These are phyloP conservation scores for Cyclocybe aegerita DNA, from an alignment of 768 basidiomycete species.

Conservation along the genomic window DNA sequence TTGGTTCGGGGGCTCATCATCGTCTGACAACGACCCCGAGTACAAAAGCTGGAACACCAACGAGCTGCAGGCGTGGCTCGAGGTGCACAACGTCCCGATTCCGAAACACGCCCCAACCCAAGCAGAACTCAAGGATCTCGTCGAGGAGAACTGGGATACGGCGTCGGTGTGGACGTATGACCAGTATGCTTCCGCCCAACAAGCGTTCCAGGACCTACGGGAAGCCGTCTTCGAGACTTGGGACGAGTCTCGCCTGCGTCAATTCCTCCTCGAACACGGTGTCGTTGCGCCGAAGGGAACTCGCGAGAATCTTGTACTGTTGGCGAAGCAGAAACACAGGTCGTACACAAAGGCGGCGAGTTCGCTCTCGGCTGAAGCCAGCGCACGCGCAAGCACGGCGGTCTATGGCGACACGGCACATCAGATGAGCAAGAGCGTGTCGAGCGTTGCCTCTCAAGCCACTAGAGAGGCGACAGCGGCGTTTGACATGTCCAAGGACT, in stretches of 20 bases:
- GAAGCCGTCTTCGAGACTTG: conserved; percentile 73
- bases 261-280: conserved; percentile 86
- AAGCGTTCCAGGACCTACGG: conserved; percentile 56
- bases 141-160: conserved; percentile 62
- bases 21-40: conserved; percentile 21
- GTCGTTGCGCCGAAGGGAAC: conserved; percentile 80
- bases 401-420: conserved; percentile 44
- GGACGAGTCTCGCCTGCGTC: conserved; percentile 80
- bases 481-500: conserved; percentile 79
- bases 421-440: conserved; percentile 38
- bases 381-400: conserved; percentile 46
- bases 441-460: conserved; percentile 31
- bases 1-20: conserved; percentile 48
- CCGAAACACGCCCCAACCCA: conserved; percentile 45
- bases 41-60: conserved; percentile 59
- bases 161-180: conserved; percentile 58
- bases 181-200: conserved; percentile 63
- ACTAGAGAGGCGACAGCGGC: conserved; percentile 24
- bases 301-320: conserved; percentile 73
- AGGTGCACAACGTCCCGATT: conserved; percentile 58
- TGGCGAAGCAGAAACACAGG: conserved; percentile 72
- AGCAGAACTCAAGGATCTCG: conserved; percentile 42
- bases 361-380: conserved; percentile 50
- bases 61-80: conserved; percentile 69
- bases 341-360: conserved; percentile 61